Percentiles rank a stretch among this genome's conserved stretches.
Evolutionary conservation across 371 early-diverging fungal species (phyloP).

Genomic region (Mortierella sp.): DNA sequence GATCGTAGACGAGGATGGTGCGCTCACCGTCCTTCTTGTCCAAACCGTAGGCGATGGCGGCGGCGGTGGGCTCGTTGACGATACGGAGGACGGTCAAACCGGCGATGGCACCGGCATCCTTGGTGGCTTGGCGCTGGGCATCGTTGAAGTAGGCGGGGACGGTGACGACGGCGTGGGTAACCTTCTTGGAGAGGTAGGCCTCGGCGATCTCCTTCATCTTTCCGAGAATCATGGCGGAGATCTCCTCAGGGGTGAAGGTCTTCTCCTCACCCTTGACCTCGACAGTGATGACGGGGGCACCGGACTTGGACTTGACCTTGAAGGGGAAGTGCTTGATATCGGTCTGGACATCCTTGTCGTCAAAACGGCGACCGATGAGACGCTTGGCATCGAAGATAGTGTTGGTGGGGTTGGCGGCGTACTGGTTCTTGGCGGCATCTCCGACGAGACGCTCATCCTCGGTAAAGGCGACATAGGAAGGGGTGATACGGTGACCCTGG

Average conservation of each 20-base stretch:
- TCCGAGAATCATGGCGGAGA: constrained; percentile 89
- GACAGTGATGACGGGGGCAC: constrained; percentile 87
- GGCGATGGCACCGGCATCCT: constrained; percentile 95
- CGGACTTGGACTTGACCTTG: constrained; percentile 84
- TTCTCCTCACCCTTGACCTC: constrained; percentile 89
- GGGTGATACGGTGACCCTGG: constrained; percentile 97
- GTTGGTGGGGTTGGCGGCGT: constrained; percentile 85
- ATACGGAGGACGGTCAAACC: constrained; percentile 95
- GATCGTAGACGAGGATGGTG: constrained; percentile 94
- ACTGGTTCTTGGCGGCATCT: constrained; percentile 87
- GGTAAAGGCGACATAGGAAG: constrained; percentile 96
- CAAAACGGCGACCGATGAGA: constrained; percentile 90
- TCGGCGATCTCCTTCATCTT: constrained; percentile 96
- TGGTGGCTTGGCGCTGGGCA: constrained; percentile 97
- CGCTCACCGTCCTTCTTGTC: constrained; percentile 85
- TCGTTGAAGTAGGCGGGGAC: constrained; percentile 88
- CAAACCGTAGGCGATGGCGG: constrained; percentile 95
- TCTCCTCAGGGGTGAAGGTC: constrained; percentile 96
- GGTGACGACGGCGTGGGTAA: constrained; percentile 88
- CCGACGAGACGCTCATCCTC: constrained; percentile 95
- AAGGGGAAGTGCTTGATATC: constrained; percentile 96
- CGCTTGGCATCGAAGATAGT: constrained; percentile 97
- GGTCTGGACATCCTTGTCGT: constrained; percentile 86
- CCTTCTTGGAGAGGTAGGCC: constrained; percentile 81
- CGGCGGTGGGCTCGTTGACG: constrained; percentile 99